Conservation (phyloP, 805 yeast genomes). For the Myxozyma mucilagina region DNA sequence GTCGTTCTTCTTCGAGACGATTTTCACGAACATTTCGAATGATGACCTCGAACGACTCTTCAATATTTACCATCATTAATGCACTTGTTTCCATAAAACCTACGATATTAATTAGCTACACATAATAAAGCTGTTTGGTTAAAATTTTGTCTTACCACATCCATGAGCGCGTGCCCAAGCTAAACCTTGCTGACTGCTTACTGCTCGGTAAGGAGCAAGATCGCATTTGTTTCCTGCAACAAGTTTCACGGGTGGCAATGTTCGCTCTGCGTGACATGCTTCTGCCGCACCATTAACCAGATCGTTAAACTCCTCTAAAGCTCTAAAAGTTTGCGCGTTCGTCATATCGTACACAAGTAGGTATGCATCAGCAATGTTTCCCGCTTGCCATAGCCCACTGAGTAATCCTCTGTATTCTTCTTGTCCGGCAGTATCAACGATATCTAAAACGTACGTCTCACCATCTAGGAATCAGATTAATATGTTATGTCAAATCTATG, state of each 20-base stretch:
- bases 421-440: conserved; percentile 77
- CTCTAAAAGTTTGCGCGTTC: conserved; percentile 36
- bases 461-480: conserved; percentile 39
- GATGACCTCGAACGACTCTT: conserved; percentile 67
- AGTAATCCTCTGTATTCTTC: conserved; percentile 69
- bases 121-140: not conserved
- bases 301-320: conserved; percentile 40
- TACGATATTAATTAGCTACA: conserved; percentile 36
- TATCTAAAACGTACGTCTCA: conserved; percentile 54
- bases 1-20: conserved; percentile 13
- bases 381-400: conserved; percentile 37
- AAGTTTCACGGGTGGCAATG: conserved; percentile 58
- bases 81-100: conserved; percentile 90
- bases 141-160: conserved; percentile 9
- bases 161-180: conserved; percentile 60
- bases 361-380: conserved; percentile 39
- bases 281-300: conserved; percentile 64
- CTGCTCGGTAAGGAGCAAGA: conserved; percentile 57
- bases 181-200: conserved; percentile 54
- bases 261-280: conserved; percentile 52
- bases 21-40: conserved; percentile 46
- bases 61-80: conserved; percentile 80
- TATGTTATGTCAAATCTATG: not conserved
- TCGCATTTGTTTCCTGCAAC: conserved; percentile 71
- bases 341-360: conserved; percentile 42